Base-by-base conservation (phyloP, 345 rosid species). In the Anastatica hierochuntica region DNA sequence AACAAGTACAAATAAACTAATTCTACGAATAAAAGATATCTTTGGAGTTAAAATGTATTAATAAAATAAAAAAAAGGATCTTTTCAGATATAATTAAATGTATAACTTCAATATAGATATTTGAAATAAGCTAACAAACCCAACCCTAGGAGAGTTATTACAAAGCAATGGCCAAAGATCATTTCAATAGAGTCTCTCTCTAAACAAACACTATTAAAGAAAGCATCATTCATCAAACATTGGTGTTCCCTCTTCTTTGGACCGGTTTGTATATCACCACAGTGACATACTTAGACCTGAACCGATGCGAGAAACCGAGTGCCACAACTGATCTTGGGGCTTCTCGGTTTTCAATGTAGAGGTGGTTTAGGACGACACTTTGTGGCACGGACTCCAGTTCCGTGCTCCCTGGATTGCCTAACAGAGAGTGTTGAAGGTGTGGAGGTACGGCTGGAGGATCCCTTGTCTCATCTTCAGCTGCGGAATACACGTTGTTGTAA, bases 231-330 rank as follows among this genome's bases (percentile, higher is more conserved):
- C 16, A 17, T 78, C 63, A 79, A 52, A 68, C 67, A 77, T 76
- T 69, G 43, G 75, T 26, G 56, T 71, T 81, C 15, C 90, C 85
- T 57, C 80, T 81, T 72, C 83, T 72, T 16, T 70, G 85, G 50
- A 84, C 88, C 0, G 94, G 94, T 67, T 94, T 88, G 79, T 94
- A 94, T 52, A 94, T 76, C 68, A 94, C 95, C 16, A 88, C 92
- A 35, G 94, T 88, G 29, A 94, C 99, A 56, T 58, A 94, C 72
- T 88, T 88, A 29, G 99, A 69, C 49, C 65, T 76, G 71, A 85
- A 94, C 47, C 97, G 87, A 54, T 94, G 99, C 45, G 95, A 78
- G 75, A 83, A 80, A 23, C 99, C 99, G 8, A 94, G 87, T 7
- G 94, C 95, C 54, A 88, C 95, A 27, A 85, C 85, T 1, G 99